Evolutionary conservation across 345 rosid species (phyloP).

Genomic region (Salix purpurea): DNA sequence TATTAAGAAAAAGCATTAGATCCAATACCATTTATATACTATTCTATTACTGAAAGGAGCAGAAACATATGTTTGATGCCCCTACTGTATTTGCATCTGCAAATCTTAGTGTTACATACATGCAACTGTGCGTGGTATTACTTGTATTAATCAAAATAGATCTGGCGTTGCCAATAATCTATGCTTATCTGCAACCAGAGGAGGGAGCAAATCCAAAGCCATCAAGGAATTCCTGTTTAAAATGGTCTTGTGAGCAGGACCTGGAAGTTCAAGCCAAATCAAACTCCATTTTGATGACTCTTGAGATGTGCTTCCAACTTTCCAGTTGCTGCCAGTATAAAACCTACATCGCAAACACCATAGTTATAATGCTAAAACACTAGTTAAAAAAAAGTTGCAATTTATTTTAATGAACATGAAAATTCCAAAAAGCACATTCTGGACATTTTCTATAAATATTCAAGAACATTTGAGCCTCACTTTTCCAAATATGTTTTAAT

Average conservation of each 20-base stretch:
- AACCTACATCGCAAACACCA: constrained; percentile 44
- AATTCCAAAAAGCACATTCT: not conserved
- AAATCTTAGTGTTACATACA: not conserved
- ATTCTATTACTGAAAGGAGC: too few species aligned
- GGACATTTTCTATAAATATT: not conserved
- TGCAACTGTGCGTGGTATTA: not conserved
- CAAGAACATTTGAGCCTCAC: not conserved
- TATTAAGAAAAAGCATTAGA: too few species aligned
- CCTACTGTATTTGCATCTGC: not conserved
- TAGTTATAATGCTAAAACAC: not conserved
- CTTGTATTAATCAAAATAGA: not conserved
- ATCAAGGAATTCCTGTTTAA: not conserved
- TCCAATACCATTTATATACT: too few species aligned
- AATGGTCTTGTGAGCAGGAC: constrained; percentile 10
- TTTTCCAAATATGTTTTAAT: not conserved
- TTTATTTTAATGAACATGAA: not conserved
- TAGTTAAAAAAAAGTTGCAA: not conserved
- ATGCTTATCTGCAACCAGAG: not conserved
- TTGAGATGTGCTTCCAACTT: constrained; percentile 55
- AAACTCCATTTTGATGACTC: constrained; percentile 45
- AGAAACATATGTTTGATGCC: too few species aligned
- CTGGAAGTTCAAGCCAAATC: constrained; percentile 9
- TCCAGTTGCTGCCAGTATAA: constrained; percentile 70
- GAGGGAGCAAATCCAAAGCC: not conserved
- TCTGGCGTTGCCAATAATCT: not conserved